Evolutionary conservation across 2,329 filamentous ascomycete genomes (phyloP), one percentile per base, ranked within the genome.

Genomic region (Zelopaecilomyces penicillatus): DNA sequence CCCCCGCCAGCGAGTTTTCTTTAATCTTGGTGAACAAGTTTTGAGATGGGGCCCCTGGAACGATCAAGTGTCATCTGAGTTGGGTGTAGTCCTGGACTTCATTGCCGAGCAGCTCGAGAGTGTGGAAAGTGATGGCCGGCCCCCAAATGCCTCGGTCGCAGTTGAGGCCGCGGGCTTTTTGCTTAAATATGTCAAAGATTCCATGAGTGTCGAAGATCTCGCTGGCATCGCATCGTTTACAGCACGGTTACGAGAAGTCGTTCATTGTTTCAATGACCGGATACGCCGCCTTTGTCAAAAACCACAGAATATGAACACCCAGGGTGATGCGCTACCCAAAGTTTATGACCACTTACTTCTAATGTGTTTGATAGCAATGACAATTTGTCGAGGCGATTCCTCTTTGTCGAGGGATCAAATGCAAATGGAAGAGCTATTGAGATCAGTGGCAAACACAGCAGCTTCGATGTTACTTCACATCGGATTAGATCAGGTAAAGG

Each of bases 1-100:
- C 33, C 30, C 48, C 27, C 62, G 65, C 30, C 60, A 64, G 4
- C 54, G 61, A 7, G 54, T 61, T 3, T 67, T 64, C 6, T 72
- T 78, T 46, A 58, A 61, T 30, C 58, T 83, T 5, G 74, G 68
- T 9, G 66, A 69, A 5, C 70, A 74, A 46, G 55, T 56, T 0
- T 65, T 83, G 5, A 61, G 60, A 45, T 83, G 80, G 80, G 69
- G 68, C 6, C 38, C 51, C 2, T 83, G 80, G 80, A 65, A 78
- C 50, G 73, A 74, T 7, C 68, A 68, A 30, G 69, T 73, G 2
- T 82, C 80, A 2, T 82, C 79, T 4, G 78, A 83, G 52, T 52
- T 83, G 19, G 79, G 80, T 2, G 66, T 82, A 34, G 60, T 80
- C n/a, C 64, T 81, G 46, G 80, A 83, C 57, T 78, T 71, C 58